phyloP scores from a whole-genome alignment of 768 basidiomycete species.

The Coprinopsis cinerea region DNA sequence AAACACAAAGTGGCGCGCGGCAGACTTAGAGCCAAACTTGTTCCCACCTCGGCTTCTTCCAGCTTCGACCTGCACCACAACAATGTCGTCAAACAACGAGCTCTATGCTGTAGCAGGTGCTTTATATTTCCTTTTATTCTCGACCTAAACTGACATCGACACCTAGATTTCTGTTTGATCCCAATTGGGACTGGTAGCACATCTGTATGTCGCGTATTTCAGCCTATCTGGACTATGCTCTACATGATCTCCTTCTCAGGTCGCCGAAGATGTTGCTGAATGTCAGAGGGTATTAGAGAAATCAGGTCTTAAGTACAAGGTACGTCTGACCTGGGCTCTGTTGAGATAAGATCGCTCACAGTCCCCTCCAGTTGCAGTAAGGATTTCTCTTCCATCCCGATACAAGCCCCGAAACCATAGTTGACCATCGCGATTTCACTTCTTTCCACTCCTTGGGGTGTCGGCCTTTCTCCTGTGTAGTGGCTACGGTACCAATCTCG shows the following conservation, averaged over 20 bases:
- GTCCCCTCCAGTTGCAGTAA: conserved; percentile 58
- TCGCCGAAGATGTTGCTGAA: conserved; percentile 74
- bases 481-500: conserved; percentile 90
- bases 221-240: neutral
- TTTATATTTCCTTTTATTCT: neutral
- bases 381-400: conserved; percentile 14
- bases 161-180: conserved; percentile 79
- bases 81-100: conserved; percentile 33
- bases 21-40: neutral
- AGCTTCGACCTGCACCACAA: too few species aligned
- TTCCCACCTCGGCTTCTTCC: conserved; percentile 12
- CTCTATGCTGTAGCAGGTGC: conserved; percentile 77
- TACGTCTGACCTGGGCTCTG: conserved; percentile 19
- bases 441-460: too few species aligned
- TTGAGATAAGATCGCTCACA: conserved; percentile 6
- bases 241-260: conserved; percentile 32
- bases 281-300: conserved; percentile 80
- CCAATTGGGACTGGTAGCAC: conserved; percentile 75
- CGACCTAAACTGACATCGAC: conserved; percentile 3
- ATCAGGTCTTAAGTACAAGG: conserved; percentile 80
- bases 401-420: too few species aligned
- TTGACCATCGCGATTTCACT: too few species aligned
- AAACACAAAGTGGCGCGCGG: conserved; percentile 2
- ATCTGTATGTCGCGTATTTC: conserved; percentile 43
- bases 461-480: conserved; percentile 36